Evolutionary conservation across 495 filamentous ascomycete genomes (phyloP), one percentile per base, ranked within the genome.

Genomic region (Podospora pseudopauciseta): DNA sequence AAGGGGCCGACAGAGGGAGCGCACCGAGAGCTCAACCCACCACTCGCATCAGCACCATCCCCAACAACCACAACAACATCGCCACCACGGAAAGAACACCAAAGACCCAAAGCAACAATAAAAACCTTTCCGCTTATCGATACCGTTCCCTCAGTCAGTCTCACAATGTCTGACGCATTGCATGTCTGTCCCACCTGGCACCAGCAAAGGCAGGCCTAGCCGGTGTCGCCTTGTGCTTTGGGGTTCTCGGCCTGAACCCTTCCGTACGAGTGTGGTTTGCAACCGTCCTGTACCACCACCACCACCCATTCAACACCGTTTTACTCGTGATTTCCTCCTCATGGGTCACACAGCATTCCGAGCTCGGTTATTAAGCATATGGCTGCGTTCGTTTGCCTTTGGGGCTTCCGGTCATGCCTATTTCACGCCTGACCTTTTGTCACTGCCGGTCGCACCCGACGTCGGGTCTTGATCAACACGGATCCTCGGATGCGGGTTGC

Each of bases 1-100:
- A 49, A 73, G 82, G 27, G 82, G 82, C 6, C 79, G 82, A 0
- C 78, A 80, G 73, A 74, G 82, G 54, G 75, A 78, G 66, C 70
- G 73, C 3, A 59, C 62, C 5, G 61, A 63, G 6, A 49, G 16
- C 65, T 68, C 18, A 54, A 64, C 53, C 68, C 61, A 63, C 13
- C 61, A 74, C 54, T 68, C n/a, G 27, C 70, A 71, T 49, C 64
- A 65, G 2, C 64, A 65, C 2, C 70, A 70, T 6, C 65, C 68
- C 30, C 70, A 72, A n/a, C 58, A 68, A 7, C 44, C 60, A 34
- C 61, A 69, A 27, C 68, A 72, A 32, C 68, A 69, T 32, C 64
- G 68, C 9, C 68, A 72, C 19, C 64, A 67, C 3, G 64, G 67
- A 39, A 71, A 73, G 28, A 65, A 57, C 59, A 66, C 65, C 49